phyloP scores from a whole-genome alignment of 495 filamentous ascomycete genomes.

The Bathelium albidoporum region DNA sequence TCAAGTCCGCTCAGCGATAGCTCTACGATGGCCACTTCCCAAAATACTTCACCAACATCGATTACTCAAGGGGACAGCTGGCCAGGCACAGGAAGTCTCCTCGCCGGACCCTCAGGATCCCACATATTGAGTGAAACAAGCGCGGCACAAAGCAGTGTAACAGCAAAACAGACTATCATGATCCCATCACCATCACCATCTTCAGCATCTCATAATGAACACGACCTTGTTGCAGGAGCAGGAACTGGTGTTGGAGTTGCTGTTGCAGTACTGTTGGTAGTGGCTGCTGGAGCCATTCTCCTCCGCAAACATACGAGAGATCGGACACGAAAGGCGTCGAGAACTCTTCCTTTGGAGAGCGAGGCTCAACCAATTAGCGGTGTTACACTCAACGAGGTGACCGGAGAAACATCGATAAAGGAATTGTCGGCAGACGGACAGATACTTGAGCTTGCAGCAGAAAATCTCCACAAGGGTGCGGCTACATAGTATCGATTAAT shows the following conservation, averaged over 20 bases:
- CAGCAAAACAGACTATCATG: not conserved
- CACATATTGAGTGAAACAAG: not conserved
- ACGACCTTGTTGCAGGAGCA: not conserved
- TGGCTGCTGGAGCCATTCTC: not conserved
- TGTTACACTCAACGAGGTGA: not conserved
- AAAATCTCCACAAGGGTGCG: not conserved
- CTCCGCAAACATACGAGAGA: not conserved
- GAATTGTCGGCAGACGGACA: not conserved
- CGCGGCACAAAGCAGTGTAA: not conserved
- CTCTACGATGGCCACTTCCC: not conserved
- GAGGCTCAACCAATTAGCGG: not conserved
- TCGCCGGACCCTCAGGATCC: not conserved
- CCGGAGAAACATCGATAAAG: not conserved
- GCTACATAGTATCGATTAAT: not conserved
- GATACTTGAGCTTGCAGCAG: not conserved
- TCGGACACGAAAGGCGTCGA: not conserved
- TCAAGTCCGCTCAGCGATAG: not conserved
- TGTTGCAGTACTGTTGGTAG: not conserved
- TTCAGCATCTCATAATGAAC: not conserved
- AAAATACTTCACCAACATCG: not conserved
- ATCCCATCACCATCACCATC: not conserved
- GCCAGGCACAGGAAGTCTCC: not conserved
- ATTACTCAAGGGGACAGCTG: not conserved
- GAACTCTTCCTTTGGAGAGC: not conserved
- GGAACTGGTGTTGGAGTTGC: not conserved